Percentiles rank a stretch among this genome's conserved stretches.
Conservation (phyloP, 352 stramenopile genomes). For the Phytopythium mirpurense region DNA sequence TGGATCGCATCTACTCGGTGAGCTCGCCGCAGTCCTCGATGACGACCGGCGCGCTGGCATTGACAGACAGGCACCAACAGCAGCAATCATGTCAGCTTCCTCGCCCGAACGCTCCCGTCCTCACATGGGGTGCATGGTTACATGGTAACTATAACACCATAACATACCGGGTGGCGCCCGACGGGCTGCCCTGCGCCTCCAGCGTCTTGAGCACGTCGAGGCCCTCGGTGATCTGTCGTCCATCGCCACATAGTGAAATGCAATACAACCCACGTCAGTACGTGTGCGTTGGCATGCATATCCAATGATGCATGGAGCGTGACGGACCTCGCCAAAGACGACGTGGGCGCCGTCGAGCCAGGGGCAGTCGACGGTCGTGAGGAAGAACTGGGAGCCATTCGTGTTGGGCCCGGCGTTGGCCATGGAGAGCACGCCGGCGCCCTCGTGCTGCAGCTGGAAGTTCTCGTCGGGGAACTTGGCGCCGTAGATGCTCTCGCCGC, state of each 20-base stretch:
- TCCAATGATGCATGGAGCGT: too few species aligned
- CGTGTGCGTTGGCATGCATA: too few species aligned
- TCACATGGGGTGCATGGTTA: too few species aligned
- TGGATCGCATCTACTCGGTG: slow-evolving; percentile 18
- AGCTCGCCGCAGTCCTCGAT: slow-evolving; percentile 97
- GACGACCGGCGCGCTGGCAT: slow-evolving; percentile 59
- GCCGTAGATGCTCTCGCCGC: slow-evolving; percentile 93
- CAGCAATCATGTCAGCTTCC: too few species aligned
- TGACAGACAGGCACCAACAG: slow-evolving; percentile 2
- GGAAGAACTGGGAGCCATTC: slow-evolving; percentile 98
- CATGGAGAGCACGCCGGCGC: slow-evolving; percentile 92
- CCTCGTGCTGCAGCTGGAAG: slow-evolving; percentile 92
- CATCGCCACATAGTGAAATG: too few species aligned
- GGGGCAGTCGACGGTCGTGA: slow-evolving; percentile 90
- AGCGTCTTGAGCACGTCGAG: slow-evolving; percentile 96
- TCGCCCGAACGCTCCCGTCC: too few species aligned
- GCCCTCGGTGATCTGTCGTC: slow-evolving; percentile 76
- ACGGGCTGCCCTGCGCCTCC: slow-evolving; percentile 91
- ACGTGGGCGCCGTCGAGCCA: slow-evolving; percentile 89
- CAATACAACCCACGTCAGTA: too few species aligned
- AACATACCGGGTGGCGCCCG: slow-evolving; percentile 84
- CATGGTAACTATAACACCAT: background rate
- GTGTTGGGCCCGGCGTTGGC: slow-evolving; percentile 96
- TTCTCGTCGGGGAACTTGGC: slow-evolving; percentile 95
- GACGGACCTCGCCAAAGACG: slow-evolving; percentile 95